Base-by-base conservation (phyloP, 345 rosid species). In the Cardamine resedifolia region DNA sequence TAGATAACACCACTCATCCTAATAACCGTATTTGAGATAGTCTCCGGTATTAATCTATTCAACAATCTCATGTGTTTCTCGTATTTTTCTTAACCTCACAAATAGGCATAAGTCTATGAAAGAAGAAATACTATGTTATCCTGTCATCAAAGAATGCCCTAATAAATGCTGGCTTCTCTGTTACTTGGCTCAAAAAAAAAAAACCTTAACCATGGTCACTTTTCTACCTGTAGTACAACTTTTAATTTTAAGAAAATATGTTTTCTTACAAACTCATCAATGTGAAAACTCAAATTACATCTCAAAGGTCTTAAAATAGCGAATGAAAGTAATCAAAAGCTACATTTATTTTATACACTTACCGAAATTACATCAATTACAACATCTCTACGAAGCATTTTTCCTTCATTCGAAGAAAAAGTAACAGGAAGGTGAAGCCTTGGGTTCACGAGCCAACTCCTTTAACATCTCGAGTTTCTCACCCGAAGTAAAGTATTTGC, bases 381-480 rank as follows among this genome's bases (percentile, higher is more conserved):
- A 59, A 19, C 70, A 59, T 66, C 2, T 66, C 26, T 38, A 38
- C n/a, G 26, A 66, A 34, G 27, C 59, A n/a, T 38, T 36, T 23
- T 48, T 12, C 14, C 16, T 41, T 69, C 64, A 69, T n/a, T 45
- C 56, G 14, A 69, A 69, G 34, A 21, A 31, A 47, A 69, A 11
- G 20, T 24, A 21, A 47, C 66, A 70, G 9, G 74, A 70, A 33
- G 66, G 34, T 47, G 74, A 70, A 36, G 58, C 74, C 31, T 16
- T 70, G 16, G 74, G 58, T 24, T 70, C 66, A 23, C 26, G 27
- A 70, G 66, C 48, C 27, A 69, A 58, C 36, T 21, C 66, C 58
- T 58, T 47, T 16, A 70, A 36, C 74, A 58, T 47, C 38, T 70
- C 58, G 26, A 56, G 53, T 33, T 58, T 58, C 31, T 43, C 31